Evolutionary conservation across 225 moss, liverwort and hornwort genomes (phyloP), one percentile per base, ranked within the genome.

Genomic region (Physcomitrellopsis africana): DNA sequence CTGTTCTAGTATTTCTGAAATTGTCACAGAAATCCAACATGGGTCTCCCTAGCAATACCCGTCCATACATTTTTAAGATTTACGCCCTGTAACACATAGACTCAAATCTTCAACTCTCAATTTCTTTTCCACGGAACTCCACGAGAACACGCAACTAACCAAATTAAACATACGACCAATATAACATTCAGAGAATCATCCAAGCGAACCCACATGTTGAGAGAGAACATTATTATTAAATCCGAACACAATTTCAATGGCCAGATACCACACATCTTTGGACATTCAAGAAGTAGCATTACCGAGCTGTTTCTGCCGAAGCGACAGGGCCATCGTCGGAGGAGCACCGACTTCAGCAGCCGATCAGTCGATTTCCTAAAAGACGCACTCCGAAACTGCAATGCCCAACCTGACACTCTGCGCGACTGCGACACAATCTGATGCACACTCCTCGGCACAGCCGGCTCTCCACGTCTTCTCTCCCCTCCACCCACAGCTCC

Each of bases 231-330:
- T 24, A 24, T 24, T 1, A 24, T 24, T 24, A 24, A 24, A 24
- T 24, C 24, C 24, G 24, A 24, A 24, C 27, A 64, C 52, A 61
- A 52, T 51, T 65, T 17, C 29, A 24, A 32, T 44, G 56, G 11
- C 44, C 10, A 0, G 24, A 17, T 24, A 24, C 24, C 0, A 2
- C 64, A 78, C 82, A 88, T 88, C 88, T 81, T 78, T 16, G 57
- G 66, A 24, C 22, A 48, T 10, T 16, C 51, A 58, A 32, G 2
- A 27, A 18, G 8, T 18, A 51, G 24, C 78, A 80, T 68, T 81
- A 99, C 97, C 97, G 29, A 99, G 89, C 82, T 99, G 97, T 82
- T 93, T 99, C 74, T 99, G 97, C 73, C 95, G 95, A 81, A 99
- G 92, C 64, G 93, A 99, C 87, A 99, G 94, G 84, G 95, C 93